Percentiles rank a stretch among this genome's conserved stretches.
Evolutionary conservation across 2,329 filamentous ascomycete species (phyloP).

Genomic region (Nakataea oryzae): DNA sequence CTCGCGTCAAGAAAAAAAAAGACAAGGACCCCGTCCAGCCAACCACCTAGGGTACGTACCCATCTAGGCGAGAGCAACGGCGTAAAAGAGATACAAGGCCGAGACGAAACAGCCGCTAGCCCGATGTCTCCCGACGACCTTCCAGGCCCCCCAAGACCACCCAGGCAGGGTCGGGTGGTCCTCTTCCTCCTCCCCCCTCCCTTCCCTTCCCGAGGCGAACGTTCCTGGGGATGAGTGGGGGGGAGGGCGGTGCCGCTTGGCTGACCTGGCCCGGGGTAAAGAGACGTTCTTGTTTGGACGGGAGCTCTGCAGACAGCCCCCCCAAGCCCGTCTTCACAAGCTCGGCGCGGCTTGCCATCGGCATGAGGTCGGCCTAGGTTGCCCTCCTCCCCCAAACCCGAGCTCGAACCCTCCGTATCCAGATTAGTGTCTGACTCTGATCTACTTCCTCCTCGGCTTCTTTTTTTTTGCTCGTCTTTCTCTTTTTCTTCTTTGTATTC

Average conservation of each 20-base stretch:
- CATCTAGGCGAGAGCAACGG: neutral
- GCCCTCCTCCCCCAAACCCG: neutral
- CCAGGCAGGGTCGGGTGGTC: neutral
- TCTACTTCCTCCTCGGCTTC: conserved; percentile 2
- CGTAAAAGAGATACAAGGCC: neutral
- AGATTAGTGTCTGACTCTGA: neutral
- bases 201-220: neutral
- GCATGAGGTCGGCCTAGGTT: neutral
- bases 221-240: too few relatives aligned
- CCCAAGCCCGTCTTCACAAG: conserved; percentile 4
- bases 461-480: conserved; percentile 11
- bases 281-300: too few relatives aligned
- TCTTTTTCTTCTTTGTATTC: conserved; percentile 6
- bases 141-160: neutral
- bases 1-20: too few relatives aligned
- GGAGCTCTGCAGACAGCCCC: conserved; percentile 1
- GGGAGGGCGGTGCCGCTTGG: neutral
- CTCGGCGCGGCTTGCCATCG: neutral
- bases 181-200: too few relatives aligned
- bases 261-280: neutral
- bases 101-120: conserved; percentile 15
- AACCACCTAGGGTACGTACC: too few relatives aligned
- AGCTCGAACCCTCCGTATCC: neutral
- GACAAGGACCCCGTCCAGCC: too few relatives aligned
- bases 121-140: conserved; percentile 16